Evolutionary conservation across 106 monocot genomes (phyloP).

Genomic region (Dendrobium catenatum): DNA sequence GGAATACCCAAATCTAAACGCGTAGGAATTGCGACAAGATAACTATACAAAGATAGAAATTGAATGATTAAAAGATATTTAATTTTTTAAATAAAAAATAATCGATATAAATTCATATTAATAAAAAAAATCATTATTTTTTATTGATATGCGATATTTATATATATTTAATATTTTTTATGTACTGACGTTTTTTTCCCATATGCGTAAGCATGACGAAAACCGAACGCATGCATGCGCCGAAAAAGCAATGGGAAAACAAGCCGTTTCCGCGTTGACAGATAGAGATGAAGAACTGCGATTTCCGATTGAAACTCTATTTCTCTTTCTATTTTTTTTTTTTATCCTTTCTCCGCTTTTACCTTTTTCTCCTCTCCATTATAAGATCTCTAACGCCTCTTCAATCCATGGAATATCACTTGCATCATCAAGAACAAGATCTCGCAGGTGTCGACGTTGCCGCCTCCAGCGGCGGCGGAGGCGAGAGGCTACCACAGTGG

Average conservation of each 20-base stretch:
- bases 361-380: neutral
- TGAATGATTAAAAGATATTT: too few species aligned
- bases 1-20: too few species aligned
- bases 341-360: slow-evolving; percentile 5
- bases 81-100: too few species aligned
- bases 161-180: too few species aligned
- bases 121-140: too few species aligned
- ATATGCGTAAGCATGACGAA: slow-evolving; percentile 9
- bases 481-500: slow-evolving; percentile 67
- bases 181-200: too few species aligned
- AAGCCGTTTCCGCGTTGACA: slow-evolving; percentile 51
- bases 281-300: slow-evolving; percentile 12
- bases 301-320: neutral
- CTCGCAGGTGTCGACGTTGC: neutral
- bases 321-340: neutral
- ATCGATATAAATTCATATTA: too few species aligned
- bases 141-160: too few species aligned
- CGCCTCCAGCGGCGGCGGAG: neutral
- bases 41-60: too few species aligned
- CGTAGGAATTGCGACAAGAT: too few species aligned
- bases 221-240: slow-evolving; percentile 9
- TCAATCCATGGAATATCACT: neutral
- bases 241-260: slow-evolving; percentile 56
- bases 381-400: neutral
- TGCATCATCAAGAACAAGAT: slow-evolving; percentile 14